These are phyloP conservation scores for Carex parvula DNA, from an alignment of 176 grass and related monocot genomes.

Conservation along the genomic window DNA sequence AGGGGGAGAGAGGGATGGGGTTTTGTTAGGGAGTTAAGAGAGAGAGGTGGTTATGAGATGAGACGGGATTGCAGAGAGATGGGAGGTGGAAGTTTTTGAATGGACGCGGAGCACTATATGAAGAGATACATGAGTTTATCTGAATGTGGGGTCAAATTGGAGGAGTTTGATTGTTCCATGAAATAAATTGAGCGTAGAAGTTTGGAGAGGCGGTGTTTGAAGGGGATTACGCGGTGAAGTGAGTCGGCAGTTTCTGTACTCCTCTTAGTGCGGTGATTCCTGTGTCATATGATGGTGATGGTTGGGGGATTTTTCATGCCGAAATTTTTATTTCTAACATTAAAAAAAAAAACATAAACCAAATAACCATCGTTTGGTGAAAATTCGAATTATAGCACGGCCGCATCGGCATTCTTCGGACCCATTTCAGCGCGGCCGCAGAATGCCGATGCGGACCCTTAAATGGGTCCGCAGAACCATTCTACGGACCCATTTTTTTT, in stretches of 20 bases:
- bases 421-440: no score
- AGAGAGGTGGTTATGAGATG: conserved; percentile 13
- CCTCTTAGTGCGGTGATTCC: not conserved
- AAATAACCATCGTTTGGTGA: no score
- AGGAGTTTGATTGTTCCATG: not conserved
- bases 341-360: no score
- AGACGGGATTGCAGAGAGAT: not conserved
- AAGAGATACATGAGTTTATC: not conserved
- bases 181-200: not conserved
- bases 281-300: not conserved
- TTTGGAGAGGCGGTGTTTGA: not conserved
- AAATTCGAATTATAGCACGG: no score
- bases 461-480: no score
- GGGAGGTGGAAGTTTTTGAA: not conserved
- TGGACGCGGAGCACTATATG: not conserved
- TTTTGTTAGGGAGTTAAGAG: not conserved
- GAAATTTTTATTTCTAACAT: no score
- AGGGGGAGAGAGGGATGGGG: not conserved
- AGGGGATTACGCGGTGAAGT: not conserved
- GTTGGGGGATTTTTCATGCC: no score
- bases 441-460: no score
- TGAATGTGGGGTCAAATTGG: not conserved
- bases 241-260: not conserved
- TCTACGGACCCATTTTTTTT: no score
- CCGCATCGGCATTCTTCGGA: no score